Conservation (phyloP, 768 basidiomycete species). For the Kwoniella pini region DNA sequence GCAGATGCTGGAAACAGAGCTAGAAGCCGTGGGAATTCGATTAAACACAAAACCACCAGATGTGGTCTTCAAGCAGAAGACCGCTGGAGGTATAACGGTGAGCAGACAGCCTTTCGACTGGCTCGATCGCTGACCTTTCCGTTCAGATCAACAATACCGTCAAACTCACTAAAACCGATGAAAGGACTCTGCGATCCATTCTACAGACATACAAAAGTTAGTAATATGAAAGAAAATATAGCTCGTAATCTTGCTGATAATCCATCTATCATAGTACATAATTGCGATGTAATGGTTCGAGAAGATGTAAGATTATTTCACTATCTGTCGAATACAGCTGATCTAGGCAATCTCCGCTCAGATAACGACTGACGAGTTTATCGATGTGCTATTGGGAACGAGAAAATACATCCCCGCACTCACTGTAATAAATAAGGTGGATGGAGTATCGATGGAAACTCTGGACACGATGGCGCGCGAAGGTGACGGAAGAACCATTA, state of each 20-base stretch:
- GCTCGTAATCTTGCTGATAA: no score
- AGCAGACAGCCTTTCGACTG: slow-evolving; percentile 20
- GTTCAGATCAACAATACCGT: slow-evolving; percentile 80
- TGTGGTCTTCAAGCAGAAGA: slow-evolving; percentile 87
- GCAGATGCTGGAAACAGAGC: slow-evolving; percentile 80
- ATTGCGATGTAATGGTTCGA: slow-evolving; percentile 95
- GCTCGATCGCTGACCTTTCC: background rate
- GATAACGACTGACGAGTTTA: slow-evolving; percentile 96
- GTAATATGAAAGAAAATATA: no score
- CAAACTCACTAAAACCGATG: slow-evolving; percentile 90
- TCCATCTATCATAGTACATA: slow-evolving; percentile 51
- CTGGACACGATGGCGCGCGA: slow-evolving; percentile 45
- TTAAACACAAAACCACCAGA: slow-evolving; percentile 88
- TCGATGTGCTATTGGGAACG: slow-evolving; percentile 95
- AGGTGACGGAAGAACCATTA: slow-evolving; percentile 76
- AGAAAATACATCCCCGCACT: slow-evolving; percentile 94
- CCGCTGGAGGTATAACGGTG: slow-evolving; percentile 86
- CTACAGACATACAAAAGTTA: slow-evolving; percentile 82
- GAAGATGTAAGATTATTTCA: slow-evolving; percentile 71
- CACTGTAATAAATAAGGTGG: slow-evolving; percentile 95
- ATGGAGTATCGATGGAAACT: slow-evolving; percentile 60
- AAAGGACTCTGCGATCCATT: slow-evolving; percentile 90
- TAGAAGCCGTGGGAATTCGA: slow-evolving; percentile 95
- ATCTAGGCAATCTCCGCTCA: slow-evolving; percentile 46
- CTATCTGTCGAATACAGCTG: slow-evolving; percentile 9